A percentile compares a stretch with the other conserved stretches of the same genome.
phyloP scores from a whole-genome alignment of 2,329 filamentous ascomycete species.

The Emergomyces africanus region DNA sequence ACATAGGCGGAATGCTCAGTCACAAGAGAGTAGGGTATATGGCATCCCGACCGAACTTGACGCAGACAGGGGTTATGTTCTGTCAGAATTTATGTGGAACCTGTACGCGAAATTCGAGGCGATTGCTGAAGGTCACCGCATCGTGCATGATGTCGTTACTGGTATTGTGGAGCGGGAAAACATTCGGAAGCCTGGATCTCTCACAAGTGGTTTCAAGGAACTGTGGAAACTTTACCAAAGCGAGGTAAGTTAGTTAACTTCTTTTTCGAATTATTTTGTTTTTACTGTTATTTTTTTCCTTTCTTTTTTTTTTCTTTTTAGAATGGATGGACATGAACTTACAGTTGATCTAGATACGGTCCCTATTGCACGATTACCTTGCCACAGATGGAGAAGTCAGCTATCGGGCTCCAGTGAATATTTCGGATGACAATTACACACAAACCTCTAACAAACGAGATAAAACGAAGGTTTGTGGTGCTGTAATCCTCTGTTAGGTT shows the following conservation, averaged over 20 bases:
- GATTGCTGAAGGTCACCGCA: slow-evolving; percentile 87
- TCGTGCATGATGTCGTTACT: slow-evolving; percentile 83
- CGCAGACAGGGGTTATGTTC: slow-evolving; percentile 66
- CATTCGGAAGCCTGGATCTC: slow-evolving; percentile 45
- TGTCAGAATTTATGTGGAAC: slow-evolving; percentile 84
- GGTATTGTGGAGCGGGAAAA: slow-evolving; percentile 76
- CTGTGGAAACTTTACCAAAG: slow-evolving; percentile 97
- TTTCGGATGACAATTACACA: slow-evolving; percentile 37
- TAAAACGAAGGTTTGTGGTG: slow-evolving; percentile 32
- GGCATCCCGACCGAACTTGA: slow-evolving; percentile 58
- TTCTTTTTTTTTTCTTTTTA: background rate
- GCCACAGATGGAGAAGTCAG: slow-evolving; percentile 73
- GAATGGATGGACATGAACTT: background rate
- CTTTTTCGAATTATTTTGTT: no score
- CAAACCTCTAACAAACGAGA: slow-evolving; percentile 38
- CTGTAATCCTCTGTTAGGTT: background rate
- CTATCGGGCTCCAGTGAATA: slow-evolving; percentile 41
- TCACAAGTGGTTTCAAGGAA: slow-evolving; percentile 86
- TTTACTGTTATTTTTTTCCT: background rate
- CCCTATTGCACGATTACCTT: slow-evolving; percentile 87
- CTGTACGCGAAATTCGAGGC: slow-evolving; percentile 95
- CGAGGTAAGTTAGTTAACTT: slow-evolving; percentile 38
- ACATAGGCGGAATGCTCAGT: slow-evolving; percentile 44
- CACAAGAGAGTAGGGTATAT: slow-evolving; percentile 34
- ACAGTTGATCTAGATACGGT: slow-evolving; percentile 49